Base-by-base conservation (phyloP, 1,284 basidiomycete species). In the Calocybe gambosa region DNA sequence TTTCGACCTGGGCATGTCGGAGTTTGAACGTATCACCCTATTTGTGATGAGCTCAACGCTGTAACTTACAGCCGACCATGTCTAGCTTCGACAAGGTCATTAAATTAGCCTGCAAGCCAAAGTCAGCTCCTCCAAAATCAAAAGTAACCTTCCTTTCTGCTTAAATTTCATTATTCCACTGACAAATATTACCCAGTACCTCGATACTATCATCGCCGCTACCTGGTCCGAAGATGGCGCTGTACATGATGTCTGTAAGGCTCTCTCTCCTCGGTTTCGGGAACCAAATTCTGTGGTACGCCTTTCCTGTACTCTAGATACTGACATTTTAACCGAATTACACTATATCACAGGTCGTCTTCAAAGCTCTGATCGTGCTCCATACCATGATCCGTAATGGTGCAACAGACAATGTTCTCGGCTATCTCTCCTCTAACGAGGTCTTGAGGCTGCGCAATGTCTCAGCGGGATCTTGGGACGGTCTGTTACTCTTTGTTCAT, bases 381-480 rank as follows among this genome's bases (percentile, higher is more conserved):
- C 95, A 99, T 64, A 93, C 86, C 25, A 89, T 99, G 85, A 89
- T 99, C 60, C 82, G 94, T 23, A 91, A 92, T 50, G 94, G 93
- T 13, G 79, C 89, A 10, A 93, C 94, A 12, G 93, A 97, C 69
- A 89, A 92, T 57, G 82, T 98, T 5, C 79, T 98, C 26, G 74
- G 78, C 9, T 86, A 91, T 61, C 77, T 97, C 15, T 85, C 89
- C 3, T 78, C 82, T 26, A 77, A 80, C 3, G 90, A 95, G 56
- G 74, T 89, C 12, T 70, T 98, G 36, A 80, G 82, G 46, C 70
- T 97, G 42, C 77, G 80, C 48, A 89, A 90, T 58, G 85, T 96
- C 5, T 79, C 80, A 21, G 65, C 74, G 15, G 85, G 77, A 12
- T 87, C 77, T 47, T 90, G 88, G 89, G 89, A 92, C 68, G 89